These are phyloP conservation scores for Leccinum rimulosum DNA, from an alignment of 768 basidiomycete genomes.

Conservation along the genomic window DNA sequence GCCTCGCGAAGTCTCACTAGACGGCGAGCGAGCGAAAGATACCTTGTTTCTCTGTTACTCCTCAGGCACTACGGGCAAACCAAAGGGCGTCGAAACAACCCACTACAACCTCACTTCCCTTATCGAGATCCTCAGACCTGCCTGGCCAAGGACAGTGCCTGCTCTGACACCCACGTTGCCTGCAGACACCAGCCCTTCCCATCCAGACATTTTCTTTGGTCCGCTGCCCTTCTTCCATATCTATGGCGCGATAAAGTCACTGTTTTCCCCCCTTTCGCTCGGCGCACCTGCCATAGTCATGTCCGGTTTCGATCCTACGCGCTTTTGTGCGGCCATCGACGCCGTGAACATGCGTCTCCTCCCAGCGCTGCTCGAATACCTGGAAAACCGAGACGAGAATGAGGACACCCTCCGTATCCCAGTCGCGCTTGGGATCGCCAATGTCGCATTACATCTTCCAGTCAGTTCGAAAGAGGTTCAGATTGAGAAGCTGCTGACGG, in stretches of 20 bases:
- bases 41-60: constrained; percentile 66
- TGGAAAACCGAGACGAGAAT: constrained; percentile 79
- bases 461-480: constrained; percentile 59
- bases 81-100: constrained; percentile 72
- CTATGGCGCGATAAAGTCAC: constrained; percentile 58
- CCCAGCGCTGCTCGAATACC: constrained; percentile 72
- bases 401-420: constrained; percentile 89
- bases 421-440: constrained; percentile 81
- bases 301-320: constrained; percentile 66
- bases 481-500: constrained; percentile 73
- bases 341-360: constrained; percentile 74
- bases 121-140: constrained; percentile 45
- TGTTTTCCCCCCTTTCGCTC: constrained; percentile 52
- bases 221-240: constrained; percentile 62
- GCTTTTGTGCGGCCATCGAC: constrained; percentile 64
- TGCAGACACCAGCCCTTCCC: background rate
- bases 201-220: constrained; percentile 53
- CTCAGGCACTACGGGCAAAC: constrained; percentile 72
- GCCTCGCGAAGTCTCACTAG: constrained; percentile 51
- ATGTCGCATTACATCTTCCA: constrained; percentile 81
- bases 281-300: constrained; percentile 58
- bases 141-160: constrained; percentile 35
- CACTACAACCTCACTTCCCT: constrained; percentile 67
- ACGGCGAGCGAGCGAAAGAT: constrained; percentile 50
- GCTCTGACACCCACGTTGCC: constrained; percentile 13